Evolutionary conservation across 257 asterid genomes (phyloP), one percentile per base, ranked within the genome.

Genomic region (Petunia axillaris): DNA sequence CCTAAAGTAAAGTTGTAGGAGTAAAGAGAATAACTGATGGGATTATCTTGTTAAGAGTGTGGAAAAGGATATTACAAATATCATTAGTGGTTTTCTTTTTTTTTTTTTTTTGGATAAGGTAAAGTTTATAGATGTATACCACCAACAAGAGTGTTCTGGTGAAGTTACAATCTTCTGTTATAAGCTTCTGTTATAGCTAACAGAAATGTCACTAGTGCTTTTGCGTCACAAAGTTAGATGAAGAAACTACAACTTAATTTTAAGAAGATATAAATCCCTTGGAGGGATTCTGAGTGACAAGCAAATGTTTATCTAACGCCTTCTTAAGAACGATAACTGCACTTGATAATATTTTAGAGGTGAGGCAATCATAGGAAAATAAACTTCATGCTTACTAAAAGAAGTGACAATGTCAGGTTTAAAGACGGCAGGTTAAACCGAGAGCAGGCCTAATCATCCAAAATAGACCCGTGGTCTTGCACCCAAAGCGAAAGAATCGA

Each of bases 341-440:
- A n/a, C 0, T n/a, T 43, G 76, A 8, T 64, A 25, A 14, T 43
- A 43, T n/a, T 43, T 8, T 15, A n/a, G 55, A 40, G 53, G 43
- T 54, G 39, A 67, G 36, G 55, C 76, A 4, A 50, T 14, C 55
- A 52, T 52, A 41, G 15, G 5, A 53, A 41, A 41, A 67, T 41
- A 67, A 67, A 67, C 39, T 67, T n/a, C 3, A n/a, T 67, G 7
- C 15, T 67, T 67, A 67, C 75, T 67, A n/a, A n/a, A 67, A 9
- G 75, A 67, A 41, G 54, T 16, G 55, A 8, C 75, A 67, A n/a
- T 43, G 9, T 7, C 75, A 67, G 37, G 46, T n/a, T 43, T 43
- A 41, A 67, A 54, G 75, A 8, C 8, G 11, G 8, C 55, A 67
- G 11, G 75, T 41, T 67, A 67, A 41, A 8, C 38, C 14, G 4